Base-by-base conservation (phyloP, 1,284 basidiomycete genomes). In the Cystobasidium sp. region DNA sequence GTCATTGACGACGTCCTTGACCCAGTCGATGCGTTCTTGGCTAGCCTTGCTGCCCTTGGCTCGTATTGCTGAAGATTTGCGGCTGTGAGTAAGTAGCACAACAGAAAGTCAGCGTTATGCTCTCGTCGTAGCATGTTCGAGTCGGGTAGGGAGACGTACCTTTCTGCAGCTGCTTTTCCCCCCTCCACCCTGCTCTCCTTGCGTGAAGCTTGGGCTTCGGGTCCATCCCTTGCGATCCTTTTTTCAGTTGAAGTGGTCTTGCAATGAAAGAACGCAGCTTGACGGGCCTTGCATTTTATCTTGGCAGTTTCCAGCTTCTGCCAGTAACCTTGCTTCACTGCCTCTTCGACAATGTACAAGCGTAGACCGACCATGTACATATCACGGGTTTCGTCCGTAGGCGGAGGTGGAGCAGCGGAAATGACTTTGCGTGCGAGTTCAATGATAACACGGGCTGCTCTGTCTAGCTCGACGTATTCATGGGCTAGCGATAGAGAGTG, bases 401-500 rank as follows among this genome's bases (percentile, higher is more conserved):
- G 58, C n/a, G 58, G 24, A 9, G 18, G 16, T 10, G 58, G 58
- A 7, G 10, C 18, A 9, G 9, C 12, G 31, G 16, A 18, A 31
- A 61, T 31, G 58, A 61, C 20, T 10, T 31, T 31, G 22, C 58
- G 58, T 10, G 58, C 58, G 16, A 61, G n/a, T 20, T 61, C 58
- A 31, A 61, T 61, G 39, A 61, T 61, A 37, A 6, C 14, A 8
- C 58, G 12, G 39, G 39, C 58, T 9, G 12, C 12, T 22, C 58
- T 12, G 37, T 61, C 58, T 6, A 61, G 24, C 37, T 31, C 58
- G 9, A 37, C 12, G 58, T 8, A 43, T 6, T 22, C n/a, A 12
- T 7, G 14, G 16, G 58, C 58, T 6, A 37, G 24, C 9, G 58
- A 37, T 10, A 14, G n/a, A 6, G 58, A 18, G 39, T 61, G 58